Evolutionary conservation across 352 stramenopile species (phyloP).

Genomic region (Blastocystis sp.): DNA sequence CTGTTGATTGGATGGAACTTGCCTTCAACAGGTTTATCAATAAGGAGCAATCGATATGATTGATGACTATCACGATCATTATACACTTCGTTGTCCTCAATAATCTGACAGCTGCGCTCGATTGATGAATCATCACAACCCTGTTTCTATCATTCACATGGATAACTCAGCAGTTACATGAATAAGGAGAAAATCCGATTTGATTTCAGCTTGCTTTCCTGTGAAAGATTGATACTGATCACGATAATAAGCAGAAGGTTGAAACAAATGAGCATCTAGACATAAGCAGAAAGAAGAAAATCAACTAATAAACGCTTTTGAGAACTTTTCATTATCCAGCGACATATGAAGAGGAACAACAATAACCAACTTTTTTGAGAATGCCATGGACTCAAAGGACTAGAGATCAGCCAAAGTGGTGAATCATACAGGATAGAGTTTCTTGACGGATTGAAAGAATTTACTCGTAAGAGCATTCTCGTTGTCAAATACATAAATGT

Average conservation of each 20-base stretch:
- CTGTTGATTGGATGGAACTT: background rate
- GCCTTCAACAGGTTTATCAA: slow-evolving; percentile 34
- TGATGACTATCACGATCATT: slow-evolving; percentile 7
- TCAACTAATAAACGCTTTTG: background rate
- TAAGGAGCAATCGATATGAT: slow-evolving; percentile 12
- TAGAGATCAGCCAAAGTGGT: background rate
- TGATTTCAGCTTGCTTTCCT: slow-evolving; percentile 19
- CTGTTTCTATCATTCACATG: background rate
- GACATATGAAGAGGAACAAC: background rate
- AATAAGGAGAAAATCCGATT: slow-evolving; percentile 14
- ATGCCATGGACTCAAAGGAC: slow-evolving; percentile 1
- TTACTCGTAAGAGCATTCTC: slow-evolving; percentile 2
- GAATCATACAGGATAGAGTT: background rate
- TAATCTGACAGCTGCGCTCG: slow-evolving; percentile 25
- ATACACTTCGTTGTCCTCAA: slow-evolving; percentile 54
- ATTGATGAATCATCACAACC: background rate
- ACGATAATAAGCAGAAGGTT: slow-evolving; percentile 10
- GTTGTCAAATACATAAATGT: slow-evolving; percentile 42
- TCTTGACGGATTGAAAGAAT: background rate
- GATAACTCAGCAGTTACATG: background rate
- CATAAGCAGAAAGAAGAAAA: background rate
- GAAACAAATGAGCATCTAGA: slow-evolving; percentile 19
- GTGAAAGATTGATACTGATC: slow-evolving; percentile 26
- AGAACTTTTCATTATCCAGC: background rate
- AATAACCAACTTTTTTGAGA: slow-evolving; percentile 14